Conservation (phyloP, 1,284 basidiomycete genomes). For the Rhodotorula sp. region DNA sequence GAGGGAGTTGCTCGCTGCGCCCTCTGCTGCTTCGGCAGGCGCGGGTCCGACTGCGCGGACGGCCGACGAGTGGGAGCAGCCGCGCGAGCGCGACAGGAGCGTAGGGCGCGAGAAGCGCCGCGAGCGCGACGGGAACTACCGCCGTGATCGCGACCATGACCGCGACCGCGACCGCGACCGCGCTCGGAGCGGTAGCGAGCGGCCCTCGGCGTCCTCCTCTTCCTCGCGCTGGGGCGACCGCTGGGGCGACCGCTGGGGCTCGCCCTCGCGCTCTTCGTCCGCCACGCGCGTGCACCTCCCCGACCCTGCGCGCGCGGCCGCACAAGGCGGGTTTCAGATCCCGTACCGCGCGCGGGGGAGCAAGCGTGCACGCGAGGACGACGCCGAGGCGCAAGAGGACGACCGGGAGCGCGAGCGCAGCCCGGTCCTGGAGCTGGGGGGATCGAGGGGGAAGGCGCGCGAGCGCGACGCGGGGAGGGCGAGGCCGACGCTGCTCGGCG, state of each 20-base stretch:
- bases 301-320: not conserved
- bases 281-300: not conserved
- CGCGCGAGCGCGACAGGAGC: not conserved
- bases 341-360: constrained; percentile 14
- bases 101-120: constrained; percentile 8
- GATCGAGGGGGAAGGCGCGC: not conserved
- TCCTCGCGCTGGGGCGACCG: not conserved
- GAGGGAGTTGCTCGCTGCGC: not conserved
- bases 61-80: not conserved
- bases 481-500: not conserved
- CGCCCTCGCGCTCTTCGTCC: not conserved
- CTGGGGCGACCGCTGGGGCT: not conserved
- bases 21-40: too few relatives aligned
- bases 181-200: not conserved
- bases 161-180: constrained; percentile 7
- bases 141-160: not conserved
- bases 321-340: constrained; percentile 15
- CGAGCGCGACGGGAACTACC: constrained; percentile 51
- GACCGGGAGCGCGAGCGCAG: not conserved
- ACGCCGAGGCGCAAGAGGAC: not conserved
- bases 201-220: not conserved
- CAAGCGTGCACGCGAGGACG: constrained; percentile 17
- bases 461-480: not conserved
- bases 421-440: not conserved
- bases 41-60: not conserved